Evolutionary conservation across 805 yeast species (phyloP).

Genomic region (Vanderwaltozyma polyspora): DNA sequence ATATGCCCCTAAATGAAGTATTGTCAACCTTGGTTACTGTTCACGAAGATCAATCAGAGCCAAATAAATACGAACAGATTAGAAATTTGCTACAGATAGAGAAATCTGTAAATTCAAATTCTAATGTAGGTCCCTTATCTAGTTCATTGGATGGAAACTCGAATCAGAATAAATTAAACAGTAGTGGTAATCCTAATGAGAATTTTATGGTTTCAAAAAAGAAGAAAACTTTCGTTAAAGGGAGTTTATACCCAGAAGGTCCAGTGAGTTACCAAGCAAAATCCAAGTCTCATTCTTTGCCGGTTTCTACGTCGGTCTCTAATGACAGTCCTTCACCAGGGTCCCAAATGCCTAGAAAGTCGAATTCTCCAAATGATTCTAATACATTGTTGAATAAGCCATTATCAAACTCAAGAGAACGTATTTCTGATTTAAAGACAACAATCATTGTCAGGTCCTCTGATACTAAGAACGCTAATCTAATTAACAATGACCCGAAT

Average conservation of each 20-base stretch:
- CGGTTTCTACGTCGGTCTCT: slow-evolving; percentile 10
- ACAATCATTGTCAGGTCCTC: slow-evolving; percentile 22
- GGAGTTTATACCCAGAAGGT: slow-evolving; percentile 27
- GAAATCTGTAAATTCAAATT: not conserved
- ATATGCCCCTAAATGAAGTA: not conserved
- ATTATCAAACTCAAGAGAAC: slow-evolving; percentile 6
- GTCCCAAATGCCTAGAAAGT: too few relatives aligned
- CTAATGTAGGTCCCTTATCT: not conserved
- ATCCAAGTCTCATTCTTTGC: slow-evolving; percentile 3
- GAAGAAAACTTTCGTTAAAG: slow-evolving; percentile 18
- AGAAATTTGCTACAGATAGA: not conserved
- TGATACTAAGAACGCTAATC: slow-evolving; percentile 8
- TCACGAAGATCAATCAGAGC: not conserved
- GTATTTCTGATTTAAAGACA: slow-evolving; percentile 26
- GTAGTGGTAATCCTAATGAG: not conserved
- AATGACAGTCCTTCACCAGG: slow-evolving; percentile 4
- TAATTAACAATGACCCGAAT: slow-evolving; percentile 21
- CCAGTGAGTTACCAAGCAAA: slow-evolving; percentile 19
- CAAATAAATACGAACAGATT: not conserved
- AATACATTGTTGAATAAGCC: not conserved
- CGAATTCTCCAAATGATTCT: not conserved
- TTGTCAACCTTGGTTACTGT: not conserved
- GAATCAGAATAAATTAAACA: not conserved
- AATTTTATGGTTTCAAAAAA: slow-evolving; percentile 4
- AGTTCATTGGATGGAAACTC: not conserved